phyloP scores from a whole-genome alignment of 2,329 filamentous ascomycete species.

The Talaromyces sp. region DNA sequence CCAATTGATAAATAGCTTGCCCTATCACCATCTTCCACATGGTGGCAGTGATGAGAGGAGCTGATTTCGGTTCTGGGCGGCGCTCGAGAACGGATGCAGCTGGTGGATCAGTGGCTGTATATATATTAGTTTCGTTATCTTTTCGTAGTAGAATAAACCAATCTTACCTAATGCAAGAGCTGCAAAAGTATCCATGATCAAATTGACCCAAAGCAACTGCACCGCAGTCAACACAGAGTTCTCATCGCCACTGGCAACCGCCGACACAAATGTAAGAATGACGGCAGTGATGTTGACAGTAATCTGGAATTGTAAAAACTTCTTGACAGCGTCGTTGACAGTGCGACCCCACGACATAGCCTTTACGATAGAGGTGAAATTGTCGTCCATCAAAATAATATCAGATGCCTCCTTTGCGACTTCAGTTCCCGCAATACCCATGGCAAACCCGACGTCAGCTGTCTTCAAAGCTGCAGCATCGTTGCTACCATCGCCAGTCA shows the following conservation, averaged over 20 bases:
- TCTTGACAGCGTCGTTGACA: slow-evolving; percentile 75
- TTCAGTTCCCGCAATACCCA: slow-evolving; percentile 80
- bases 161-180: slow-evolving; percentile 55
- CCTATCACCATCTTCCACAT: slow-evolving; percentile 51
- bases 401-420: slow-evolving; percentile 82
- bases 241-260: slow-evolving; percentile 57
- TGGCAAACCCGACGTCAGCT: slow-evolving; percentile 80
- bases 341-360: slow-evolving; percentile 77
- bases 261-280: slow-evolving; percentile 63
- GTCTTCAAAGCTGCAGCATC: slow-evolving; percentile 78
- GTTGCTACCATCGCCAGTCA: slow-evolving; percentile 81
- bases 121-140: slow-evolving; percentile 9
- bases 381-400: slow-evolving; percentile 85
- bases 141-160: background rate
- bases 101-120: slow-evolving; percentile 59
- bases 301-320: slow-evolving; percentile 59
- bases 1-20: slow-evolving; percentile 44
- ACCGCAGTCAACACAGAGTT: slow-evolving; percentile 64
- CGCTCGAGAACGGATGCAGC: slow-evolving; percentile 58
- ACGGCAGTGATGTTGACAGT: slow-evolving; percentile 68
- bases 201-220: slow-evolving; percentile 67
- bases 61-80: slow-evolving; percentile 47
- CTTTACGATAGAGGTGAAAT: slow-evolving; percentile 83
- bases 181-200: slow-evolving; percentile 69
- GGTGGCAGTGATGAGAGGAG: slow-evolving; percentile 46